These are phyloP conservation scores for Yarrowia sp. DNA, from an alignment of 805 yeast species.

Conservation along the genomic window DNA sequence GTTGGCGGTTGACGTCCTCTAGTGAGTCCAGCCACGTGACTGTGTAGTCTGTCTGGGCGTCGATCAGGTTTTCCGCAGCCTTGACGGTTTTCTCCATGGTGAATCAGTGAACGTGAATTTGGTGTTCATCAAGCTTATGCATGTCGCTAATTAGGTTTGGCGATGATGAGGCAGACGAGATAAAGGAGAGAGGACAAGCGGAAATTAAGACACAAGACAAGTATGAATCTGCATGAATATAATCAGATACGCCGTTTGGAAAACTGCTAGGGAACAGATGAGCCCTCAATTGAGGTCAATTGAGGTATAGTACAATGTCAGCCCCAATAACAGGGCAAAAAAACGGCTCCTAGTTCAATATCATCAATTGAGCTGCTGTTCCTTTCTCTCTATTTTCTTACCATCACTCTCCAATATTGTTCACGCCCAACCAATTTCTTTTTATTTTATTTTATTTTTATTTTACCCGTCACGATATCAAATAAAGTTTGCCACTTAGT, in stretches of 20 bases:
- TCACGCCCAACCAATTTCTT: too few relatives aligned
- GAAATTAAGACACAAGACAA: too few relatives aligned
- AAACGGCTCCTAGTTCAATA: too few relatives aligned
- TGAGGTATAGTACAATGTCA: too few relatives aligned
- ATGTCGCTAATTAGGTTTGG: background rate
- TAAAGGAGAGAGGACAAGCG: too few relatives aligned
- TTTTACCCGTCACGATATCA: background rate
- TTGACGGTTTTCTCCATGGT: constrained; percentile 29
- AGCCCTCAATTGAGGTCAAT: background rate
- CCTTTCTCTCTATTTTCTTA: too few relatives aligned
- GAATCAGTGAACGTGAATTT: background rate
- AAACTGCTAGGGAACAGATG: background rate
- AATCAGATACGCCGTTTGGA: background rate
- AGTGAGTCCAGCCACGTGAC: constrained; percentile 31
- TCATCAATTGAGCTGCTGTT: too few relatives aligned
- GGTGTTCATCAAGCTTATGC: background rate
- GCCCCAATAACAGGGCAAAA: too few relatives aligned
- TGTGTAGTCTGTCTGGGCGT: constrained; percentile 33
- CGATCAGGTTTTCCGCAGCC: constrained; percentile 31
- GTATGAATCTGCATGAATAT: too few relatives aligned
- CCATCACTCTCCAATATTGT: too few relatives aligned
- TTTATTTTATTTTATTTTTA: too few relatives aligned
- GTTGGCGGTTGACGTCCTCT: constrained; percentile 34
- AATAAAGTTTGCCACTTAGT: background rate
- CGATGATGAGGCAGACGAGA: too few relatives aligned